Conservation (phyloP, 768 basidiomycete genomes). For the Omphalotus guepiniiformis region DNA sequence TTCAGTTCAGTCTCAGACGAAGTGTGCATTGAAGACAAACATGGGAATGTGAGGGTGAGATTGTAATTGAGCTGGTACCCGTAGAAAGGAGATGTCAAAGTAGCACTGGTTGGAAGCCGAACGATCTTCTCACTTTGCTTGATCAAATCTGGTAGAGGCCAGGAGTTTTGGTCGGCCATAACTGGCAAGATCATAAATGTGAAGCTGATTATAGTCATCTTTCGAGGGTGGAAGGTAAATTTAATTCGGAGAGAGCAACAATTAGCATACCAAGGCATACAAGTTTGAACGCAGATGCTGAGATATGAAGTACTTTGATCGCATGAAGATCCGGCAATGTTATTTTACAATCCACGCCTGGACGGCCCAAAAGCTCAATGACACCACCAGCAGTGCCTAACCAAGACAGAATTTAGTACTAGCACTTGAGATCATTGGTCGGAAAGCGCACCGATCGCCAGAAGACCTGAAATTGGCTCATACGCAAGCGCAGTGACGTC, state of each 20-base stretch:
- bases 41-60: constrained; percentile 71
- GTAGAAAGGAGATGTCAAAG: constrained; percentile 1
- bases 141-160: constrained; percentile 45
- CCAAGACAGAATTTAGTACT: too few relatives aligned
- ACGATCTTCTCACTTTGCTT: constrained; percentile 33
- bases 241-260: background rate
- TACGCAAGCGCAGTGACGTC: constrained; percentile 51
- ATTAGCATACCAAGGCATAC: constrained; percentile 54
- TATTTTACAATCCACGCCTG: constrained; percentile 55
- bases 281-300: constrained; percentile 47
- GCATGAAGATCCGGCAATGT: constrained; percentile 36
- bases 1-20: background rate
- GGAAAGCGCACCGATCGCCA: constrained; percentile 51
- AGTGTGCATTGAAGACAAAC: constrained; percentile 35
- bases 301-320: constrained; percentile 63
- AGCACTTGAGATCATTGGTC: too few relatives aligned
- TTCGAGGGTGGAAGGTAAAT: background rate
- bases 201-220: constrained; percentile 54
- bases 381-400: constrained; percentile 63
- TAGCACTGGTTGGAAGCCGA: background rate
- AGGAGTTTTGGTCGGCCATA: constrained; percentile 51
- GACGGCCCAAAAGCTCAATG: constrained; percentile 64
- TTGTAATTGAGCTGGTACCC: constrained; percentile 54
- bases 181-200: constrained; percentile 56
- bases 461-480: constrained; percentile 55